Conservation (phyloP, 164 flowering plant species). For the Vitis rotundifolia region DNA sequence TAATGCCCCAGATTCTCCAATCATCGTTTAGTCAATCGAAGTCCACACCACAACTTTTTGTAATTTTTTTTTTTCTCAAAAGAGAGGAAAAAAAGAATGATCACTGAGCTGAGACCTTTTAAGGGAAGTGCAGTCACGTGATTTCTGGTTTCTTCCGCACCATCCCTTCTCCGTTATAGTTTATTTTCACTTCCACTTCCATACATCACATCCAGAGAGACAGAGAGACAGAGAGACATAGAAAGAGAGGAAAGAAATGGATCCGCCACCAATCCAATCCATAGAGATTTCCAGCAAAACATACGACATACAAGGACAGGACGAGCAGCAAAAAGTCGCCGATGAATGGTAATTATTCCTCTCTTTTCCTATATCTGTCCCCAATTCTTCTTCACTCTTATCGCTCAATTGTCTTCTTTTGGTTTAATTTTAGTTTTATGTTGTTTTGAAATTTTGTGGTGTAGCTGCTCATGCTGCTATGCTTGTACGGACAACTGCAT, state of each 20-base stretch:
- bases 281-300: slow-evolving; percentile 23
- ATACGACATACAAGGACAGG: slow-evolving; percentile 19
- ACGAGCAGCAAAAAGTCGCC: slow-evolving; percentile 41
- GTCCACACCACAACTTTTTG: too few relatives aligned
- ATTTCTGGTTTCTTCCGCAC: too few relatives aligned
- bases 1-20: too few relatives aligned
- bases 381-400: background rate
- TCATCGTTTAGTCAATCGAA: too few relatives aligned
- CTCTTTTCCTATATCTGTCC: background rate
- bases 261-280: slow-evolving; percentile 50
- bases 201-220: too few relatives aligned
- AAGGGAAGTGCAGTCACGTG: too few relatives aligned
- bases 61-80: too few relatives aligned
- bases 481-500: slow-evolving; percentile 41
- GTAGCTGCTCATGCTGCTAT: slow-evolving; percentile 63
- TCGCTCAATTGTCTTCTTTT: background rate
- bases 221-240: background rate
- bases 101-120: too few relatives aligned
- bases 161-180: too few relatives aligned
- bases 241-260: slow-evolving; percentile 46
- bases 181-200: too few relatives aligned
- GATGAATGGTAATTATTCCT: slow-evolving; percentile 42
- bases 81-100: too few relatives aligned
- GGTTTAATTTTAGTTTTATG: slow-evolving; percentile 7
- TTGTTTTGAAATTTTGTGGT: slow-evolving; percentile 5